Base-by-base conservation (phyloP, 1,139 yeast species). In the Diutina scorzettiae region DNA sequence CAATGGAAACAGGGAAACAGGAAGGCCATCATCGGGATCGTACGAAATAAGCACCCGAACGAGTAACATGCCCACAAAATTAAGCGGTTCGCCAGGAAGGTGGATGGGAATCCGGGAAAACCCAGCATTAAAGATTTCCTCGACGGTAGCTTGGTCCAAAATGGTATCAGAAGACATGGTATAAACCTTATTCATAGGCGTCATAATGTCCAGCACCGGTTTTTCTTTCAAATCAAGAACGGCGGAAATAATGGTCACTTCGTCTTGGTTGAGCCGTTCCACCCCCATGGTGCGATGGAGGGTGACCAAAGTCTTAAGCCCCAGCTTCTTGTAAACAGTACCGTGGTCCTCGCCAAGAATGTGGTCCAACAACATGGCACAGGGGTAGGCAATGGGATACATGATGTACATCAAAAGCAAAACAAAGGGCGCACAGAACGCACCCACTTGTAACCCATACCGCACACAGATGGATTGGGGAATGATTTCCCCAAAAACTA, bases 91-190 rank as follows among this genome's bases (percentile, higher is more conserved):
- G 50, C 78, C 77, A 2, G 97, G 96, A 42, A 83, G 67, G 59
- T 86, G 91, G 52, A 91, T 86, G n/a, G 98, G 98, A 49, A 91
- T 89, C 58, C 98, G 76, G 18, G 94, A 84, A 61, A 85, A 91
- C 0, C 98, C 98, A 8, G 96, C 87, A 53, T 87, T 85, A 60
- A 91, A 81, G 48, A 91, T 89, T 52, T 83, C 86, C 53, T 85
- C 95, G 29, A 91, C 95, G 11, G 87, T 78, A 41, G 69, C 69
- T 57, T 87, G 95, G 60, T 91, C 93, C 50, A 91, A 69, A 42
- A 87, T 71, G 16, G 82, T 72, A 56, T 87, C 94, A 12, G 95
- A 82, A 48, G 87, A 71, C 79, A 91, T 78, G 30, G 95, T 87
- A 60, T 77, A 91, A 9, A 87, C 96, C 53, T 91, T 81, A 51